Evolutionary conservation across 1,284 basidiomycete genomes (phyloP).

Genomic region (Rhodofomes roseus): DNA sequence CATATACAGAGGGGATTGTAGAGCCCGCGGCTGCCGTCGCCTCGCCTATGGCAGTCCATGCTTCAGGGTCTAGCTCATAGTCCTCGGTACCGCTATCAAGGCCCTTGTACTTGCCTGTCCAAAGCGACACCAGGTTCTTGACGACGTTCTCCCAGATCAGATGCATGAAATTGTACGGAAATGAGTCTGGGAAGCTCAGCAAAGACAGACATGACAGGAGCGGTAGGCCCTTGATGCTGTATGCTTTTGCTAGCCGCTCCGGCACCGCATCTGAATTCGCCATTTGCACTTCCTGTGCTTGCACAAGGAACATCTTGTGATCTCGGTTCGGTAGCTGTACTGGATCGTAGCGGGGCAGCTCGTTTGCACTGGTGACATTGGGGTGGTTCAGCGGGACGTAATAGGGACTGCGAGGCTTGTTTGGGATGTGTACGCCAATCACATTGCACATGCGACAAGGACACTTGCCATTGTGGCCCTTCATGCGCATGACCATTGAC

Average conservation of each 20-base stretch:
- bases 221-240: slow-evolving; percentile 39
- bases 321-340: slow-evolving; percentile 34
- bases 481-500: slow-evolving; percentile 41
- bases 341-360: slow-evolving; percentile 26
- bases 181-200: slow-evolving; percentile 36
- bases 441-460: slow-evolving; percentile 46
- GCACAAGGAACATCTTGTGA: slow-evolving; percentile 29
- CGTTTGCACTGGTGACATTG: background rate
- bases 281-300: slow-evolving; percentile 30
- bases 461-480: slow-evolving; percentile 40
- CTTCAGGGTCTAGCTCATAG: slow-evolving; percentile 26
- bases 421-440: slow-evolving; percentile 29
- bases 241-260: slow-evolving; percentile 28
- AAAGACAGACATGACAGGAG: slow-evolving; percentile 32
- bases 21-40: slow-evolving; percentile 25
- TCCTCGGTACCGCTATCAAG: slow-evolving; percentile 29
- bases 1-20: slow-evolving; percentile 39
- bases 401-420: slow-evolving; percentile 16
- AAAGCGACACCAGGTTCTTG: slow-evolving; percentile 35
- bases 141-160: slow-evolving; percentile 40
- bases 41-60: slow-evolving; percentile 39
- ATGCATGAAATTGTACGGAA: slow-evolving; percentile 48
- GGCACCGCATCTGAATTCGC: slow-evolving; percentile 20
- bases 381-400: slow-evolving; percentile 14
- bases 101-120: slow-evolving; percentile 38